These are phyloP conservation scores for Penicillium waksmanii DNA, from an alignment of 495 filamentous ascomycete species.

Conservation along the genomic window DNA sequence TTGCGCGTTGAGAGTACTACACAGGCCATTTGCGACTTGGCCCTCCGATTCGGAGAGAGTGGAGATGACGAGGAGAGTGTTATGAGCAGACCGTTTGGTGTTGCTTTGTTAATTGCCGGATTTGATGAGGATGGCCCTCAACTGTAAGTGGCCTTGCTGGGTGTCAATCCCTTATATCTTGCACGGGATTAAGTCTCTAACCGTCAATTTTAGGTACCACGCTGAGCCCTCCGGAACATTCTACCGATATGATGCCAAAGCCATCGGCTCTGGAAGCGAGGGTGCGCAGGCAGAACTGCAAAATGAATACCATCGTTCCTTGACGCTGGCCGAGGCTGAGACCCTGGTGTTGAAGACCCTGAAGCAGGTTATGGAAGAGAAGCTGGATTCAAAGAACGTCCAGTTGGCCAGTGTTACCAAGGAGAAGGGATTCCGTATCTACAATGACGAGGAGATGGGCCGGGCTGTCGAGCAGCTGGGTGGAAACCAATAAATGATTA, in stretches of 20 bases:
- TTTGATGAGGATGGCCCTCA: conserved; percentile 97
- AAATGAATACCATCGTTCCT: conserved; percentile 97
- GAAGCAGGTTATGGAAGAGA: conserved; percentile 99
- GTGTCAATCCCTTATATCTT: background rate
- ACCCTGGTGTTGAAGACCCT: conserved; percentile 94
- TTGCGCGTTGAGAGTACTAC: conserved; percentile 96
- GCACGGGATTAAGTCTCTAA: background rate
- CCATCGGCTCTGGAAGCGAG: conserved; percentile 94
- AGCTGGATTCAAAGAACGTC: conserved; percentile 97
- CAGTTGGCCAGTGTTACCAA: conserved; percentile 97
- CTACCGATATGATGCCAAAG: conserved; percentile 98
- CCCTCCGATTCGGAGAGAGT: conserved; percentile 93
- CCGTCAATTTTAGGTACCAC: conserved; percentile 67
- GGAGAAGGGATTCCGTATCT: conserved; percentile 96
- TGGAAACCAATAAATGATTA: conserved; percentile 45
- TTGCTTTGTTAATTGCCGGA: conserved; percentile 93
- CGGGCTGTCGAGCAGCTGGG: conserved; percentile 76
- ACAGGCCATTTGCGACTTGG: conserved; percentile 97
- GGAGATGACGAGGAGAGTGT: conserved; percentile 98
- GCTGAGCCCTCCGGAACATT: conserved; percentile 97
- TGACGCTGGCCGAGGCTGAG: conserved; percentile 92
- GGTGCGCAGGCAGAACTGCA: conserved; percentile 97
- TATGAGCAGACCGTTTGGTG: conserved; percentile 96
- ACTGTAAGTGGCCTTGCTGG: conserved; percentile 57
- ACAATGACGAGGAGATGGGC: conserved; percentile 95